These are phyloP conservation scores for Globisporangium acanthophoron DNA, from an alignment of 352 stramenopile genomes.

Conservation along the genomic window DNA sequence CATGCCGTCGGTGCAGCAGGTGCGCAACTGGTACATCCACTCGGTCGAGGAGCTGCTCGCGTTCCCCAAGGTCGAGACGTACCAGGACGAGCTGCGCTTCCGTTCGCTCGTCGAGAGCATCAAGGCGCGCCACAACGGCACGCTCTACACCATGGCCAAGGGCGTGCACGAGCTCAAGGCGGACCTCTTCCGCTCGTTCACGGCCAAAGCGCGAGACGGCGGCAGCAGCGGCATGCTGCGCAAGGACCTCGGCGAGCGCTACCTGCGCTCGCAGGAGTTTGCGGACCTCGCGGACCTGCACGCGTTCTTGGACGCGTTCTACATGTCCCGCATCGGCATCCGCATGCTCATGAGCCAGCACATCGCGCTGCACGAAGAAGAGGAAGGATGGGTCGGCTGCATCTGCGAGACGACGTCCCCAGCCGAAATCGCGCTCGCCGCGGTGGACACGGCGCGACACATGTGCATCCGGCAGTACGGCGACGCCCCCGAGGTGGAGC, in stretches of 20 bases:
- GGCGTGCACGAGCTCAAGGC: constrained; percentile 97
- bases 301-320: constrained; percentile 99
- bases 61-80: constrained; percentile 81
- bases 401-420: constrained; percentile 96
- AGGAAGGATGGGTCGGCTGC: constrained; percentile 86
- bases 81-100: constrained; percentile 90
- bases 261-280: constrained; percentile 76
- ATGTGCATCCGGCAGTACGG: constrained; percentile 99
- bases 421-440: constrained; percentile 94
- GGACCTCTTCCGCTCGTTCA: constrained; percentile 74
- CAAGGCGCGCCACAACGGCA: constrained; percentile 96
- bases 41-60: constrained; percentile 93
- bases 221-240: constrained; percentile 8
- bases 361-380: constrained; percentile 92
- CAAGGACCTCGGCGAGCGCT: constrained; percentile 61
- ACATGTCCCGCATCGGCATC: constrained; percentile 99
- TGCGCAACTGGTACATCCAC: constrained; percentile 97
- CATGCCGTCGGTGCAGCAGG: constrained; percentile 91
- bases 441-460: constrained; percentile 97
- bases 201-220: constrained; percentile 28
- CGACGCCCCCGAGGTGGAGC: constrained; percentile 97
- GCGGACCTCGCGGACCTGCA: constrained; percentile 93
- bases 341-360: constrained; percentile 99
- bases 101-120: constrained; percentile 93
- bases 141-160: constrained; percentile 99